These are phyloP conservation scores for Omphalea diandra DNA, from an alignment of 441 rosid genomes.

Conservation along the genomic window DNA sequence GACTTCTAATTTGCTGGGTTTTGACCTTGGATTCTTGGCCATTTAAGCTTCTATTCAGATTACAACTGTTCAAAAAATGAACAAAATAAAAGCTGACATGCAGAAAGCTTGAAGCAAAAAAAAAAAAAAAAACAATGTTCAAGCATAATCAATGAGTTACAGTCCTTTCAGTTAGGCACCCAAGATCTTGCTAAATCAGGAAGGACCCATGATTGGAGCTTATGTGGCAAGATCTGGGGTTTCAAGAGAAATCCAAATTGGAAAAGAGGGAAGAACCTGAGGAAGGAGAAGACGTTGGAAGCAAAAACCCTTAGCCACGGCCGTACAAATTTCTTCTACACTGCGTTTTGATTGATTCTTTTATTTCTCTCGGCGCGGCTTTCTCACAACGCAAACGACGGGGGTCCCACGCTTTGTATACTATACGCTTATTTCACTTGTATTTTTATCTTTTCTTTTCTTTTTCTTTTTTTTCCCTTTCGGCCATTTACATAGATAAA, in stretches of 20 bases:
- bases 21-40: slow-evolving; percentile 53
- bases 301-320: no score
- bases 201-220: neutral
- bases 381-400: neutral
- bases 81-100: neutral
- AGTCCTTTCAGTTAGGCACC: neutral
- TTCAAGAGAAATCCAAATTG: neutral
- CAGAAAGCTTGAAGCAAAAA: neutral
- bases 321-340: neutral
- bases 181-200: neutral
- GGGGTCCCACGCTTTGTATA: no score
- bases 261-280: neutral
- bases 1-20: slow-evolving; percentile 57
- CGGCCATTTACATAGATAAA: no score
- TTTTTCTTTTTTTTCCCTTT: no score
- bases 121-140: neutral
- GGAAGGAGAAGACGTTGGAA: neutral
- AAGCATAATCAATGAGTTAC: neutral
- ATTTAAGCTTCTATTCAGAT: slow-evolving; percentile 32
- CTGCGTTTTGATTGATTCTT: neutral
- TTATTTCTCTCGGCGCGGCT: neutral
- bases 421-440: no score
- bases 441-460: no score
- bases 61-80: slow-evolving; percentile 27
- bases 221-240: neutral